These are phyloP conservation scores for Camillea tinctor DNA, from an alignment of 2,329 filamentous ascomycete genomes.

Conservation along the genomic window DNA sequence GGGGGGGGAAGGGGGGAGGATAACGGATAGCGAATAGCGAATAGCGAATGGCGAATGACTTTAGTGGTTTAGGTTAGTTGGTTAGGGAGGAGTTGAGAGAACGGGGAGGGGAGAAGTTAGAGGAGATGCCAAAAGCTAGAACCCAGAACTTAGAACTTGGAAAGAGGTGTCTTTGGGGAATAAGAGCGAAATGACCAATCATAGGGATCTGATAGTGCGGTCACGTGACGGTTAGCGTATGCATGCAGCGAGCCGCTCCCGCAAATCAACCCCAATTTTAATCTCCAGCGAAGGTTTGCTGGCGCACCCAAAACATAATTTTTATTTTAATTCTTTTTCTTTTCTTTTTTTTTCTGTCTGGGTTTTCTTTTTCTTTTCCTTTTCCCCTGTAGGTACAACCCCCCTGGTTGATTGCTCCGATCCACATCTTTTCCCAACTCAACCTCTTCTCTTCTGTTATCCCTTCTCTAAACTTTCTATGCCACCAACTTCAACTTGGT, in stretches of 20 bases:
- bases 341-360: background rate
- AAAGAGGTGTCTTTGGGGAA: background rate
- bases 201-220: conserved; percentile 1
- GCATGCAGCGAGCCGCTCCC: conserved; percentile 34
- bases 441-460: background rate
- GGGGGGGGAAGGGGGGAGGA: too few relatives aligned
- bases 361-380: too few relatives aligned
- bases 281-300: conserved; percentile 4
- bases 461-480: background rate
- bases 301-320: background rate
- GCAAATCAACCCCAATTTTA: conserved; percentile 27
- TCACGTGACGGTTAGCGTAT: conserved; percentile 30
- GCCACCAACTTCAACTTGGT: too few relatives aligned
- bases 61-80: too few relatives aligned
- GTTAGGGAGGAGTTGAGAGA: too few relatives aligned
- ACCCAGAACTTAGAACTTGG: too few relatives aligned
- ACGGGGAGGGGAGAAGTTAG: too few relatives aligned
- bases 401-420: background rate
- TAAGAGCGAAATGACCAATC: background rate
- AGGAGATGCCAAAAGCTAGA: background rate
- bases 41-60: too few relatives aligned
- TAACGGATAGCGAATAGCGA: too few relatives aligned
- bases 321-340: conserved; percentile 7
- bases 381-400: too few relatives aligned
- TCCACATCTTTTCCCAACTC: background rate